These are phyloP conservation scores for Periconia sp. DNA, from an alignment of 2,329 filamentous ascomycete genomes.

Conservation along the genomic window DNA sequence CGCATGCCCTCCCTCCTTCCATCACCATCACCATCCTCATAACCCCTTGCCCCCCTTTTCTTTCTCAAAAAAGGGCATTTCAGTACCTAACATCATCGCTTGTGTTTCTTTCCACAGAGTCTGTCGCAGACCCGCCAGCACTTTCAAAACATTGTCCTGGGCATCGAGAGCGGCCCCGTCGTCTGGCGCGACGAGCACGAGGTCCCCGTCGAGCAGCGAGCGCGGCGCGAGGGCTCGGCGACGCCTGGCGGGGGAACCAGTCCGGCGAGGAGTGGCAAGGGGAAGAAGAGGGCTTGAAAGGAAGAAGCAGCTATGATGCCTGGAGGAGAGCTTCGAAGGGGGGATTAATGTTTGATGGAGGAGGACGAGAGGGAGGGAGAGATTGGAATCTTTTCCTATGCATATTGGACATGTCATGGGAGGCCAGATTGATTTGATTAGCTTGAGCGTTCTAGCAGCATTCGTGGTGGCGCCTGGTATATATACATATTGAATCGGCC, in stretches of 20 bases:
- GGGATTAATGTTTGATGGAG: too few species aligned
- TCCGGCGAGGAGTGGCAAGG: conserved; percentile 3
- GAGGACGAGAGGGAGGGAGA: conserved; percentile 1
- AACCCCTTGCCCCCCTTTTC: background rate
- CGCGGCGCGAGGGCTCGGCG: background rate
- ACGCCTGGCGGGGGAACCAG: conserved; percentile 1
- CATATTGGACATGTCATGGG: too few species aligned
- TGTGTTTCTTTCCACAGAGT: conserved; percentile 26
- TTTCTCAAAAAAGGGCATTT: background rate
- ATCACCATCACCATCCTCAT: background rate
- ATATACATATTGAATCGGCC: too few species aligned
- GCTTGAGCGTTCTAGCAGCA: too few species aligned
- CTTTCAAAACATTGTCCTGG: conserved; percentile 39
- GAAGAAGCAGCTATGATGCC: too few species aligned
- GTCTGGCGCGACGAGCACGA: conserved; percentile 18
- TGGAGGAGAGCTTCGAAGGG: too few species aligned
- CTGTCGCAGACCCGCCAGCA: conserved; percentile 35
- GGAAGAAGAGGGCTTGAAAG: background rate
- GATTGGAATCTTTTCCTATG: too few species aligned
- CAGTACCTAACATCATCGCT: background rate
- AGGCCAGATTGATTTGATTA: too few species aligned
- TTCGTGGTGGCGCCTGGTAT: too few species aligned
- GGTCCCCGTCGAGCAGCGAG: conserved; percentile 11
- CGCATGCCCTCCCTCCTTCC: background rate
- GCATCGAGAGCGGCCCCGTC: conserved; percentile 17